Evolutionary conservation across 2,329 filamentous ascomycete species (phyloP), one percentile per base, ranked within the genome.

Genomic region (Fusarium euwallaceae): DNA sequence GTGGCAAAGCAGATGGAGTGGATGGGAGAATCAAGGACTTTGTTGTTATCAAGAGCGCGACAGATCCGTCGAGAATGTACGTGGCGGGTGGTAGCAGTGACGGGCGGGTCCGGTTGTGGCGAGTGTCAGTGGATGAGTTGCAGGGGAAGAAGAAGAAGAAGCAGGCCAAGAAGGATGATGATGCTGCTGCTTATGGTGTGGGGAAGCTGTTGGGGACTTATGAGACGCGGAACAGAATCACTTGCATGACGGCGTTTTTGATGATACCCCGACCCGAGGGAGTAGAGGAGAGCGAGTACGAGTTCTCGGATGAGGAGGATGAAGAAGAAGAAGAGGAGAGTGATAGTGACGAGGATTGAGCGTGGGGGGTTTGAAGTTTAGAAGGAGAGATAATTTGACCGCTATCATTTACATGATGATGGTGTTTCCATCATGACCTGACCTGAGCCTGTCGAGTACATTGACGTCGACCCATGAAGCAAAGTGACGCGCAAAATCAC

Each of bases 11-110:
- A 34, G 88, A 87, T 2, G 92, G 92, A 0, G 88, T 97, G 60
- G 84, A 85, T 4, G 89, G 91, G 12, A 91, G 97, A 61, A 92
- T 98, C 82, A 99, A 98, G 85, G 95, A 98, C 80, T 98, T 98
- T 82, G 89, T 91, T 69, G 84, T 95, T 37, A 78, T 97, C 59
- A 82, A 83, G 61, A 82, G 84, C 43, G 78, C 82, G 48, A 79
- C 81, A 24, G 81, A 84, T 72, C 74, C 83, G 67, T 78, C 83
- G 66, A 78, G 84, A 80, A 71, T 88, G 67, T 85, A 93, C 70
- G 82, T 97, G 48, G 87, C 94, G 6, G 91, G 94, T 8, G 95
- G 90, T 8, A 92, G 94, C 83, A 98, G 95, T 80, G 95, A 98
- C 78, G 97, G 97, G 36, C 90, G 91, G 60, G 85, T 98, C n/a